Base-by-base conservation (phyloP, 1,284 basidiomycete species). In the Apiotrichum domesticum region DNA sequence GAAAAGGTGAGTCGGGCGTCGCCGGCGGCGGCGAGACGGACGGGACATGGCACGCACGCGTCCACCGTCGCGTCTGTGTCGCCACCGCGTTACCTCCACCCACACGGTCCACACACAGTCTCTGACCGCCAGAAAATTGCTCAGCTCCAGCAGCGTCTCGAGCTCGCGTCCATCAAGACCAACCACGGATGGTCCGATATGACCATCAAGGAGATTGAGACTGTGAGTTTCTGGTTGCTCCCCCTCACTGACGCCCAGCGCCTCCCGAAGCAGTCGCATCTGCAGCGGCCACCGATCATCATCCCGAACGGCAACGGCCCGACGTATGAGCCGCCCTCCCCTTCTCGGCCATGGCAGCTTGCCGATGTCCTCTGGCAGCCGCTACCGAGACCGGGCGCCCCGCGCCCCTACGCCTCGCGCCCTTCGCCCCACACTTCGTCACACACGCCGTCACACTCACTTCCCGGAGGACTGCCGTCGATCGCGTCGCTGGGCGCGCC, bases 341-440 rank as follows among this genome's bases (percentile, higher is more conserved):
- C 71, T 3, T 67, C 67, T 9, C 66, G 73, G 3, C 72, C 73
- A 15, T 73, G 73, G 72, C 70, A 71, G 55, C 63, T 75, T 2
- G 70, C 70, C 52, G 72, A 73, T 45, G 69, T 72, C 2, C 59
- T 74, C 32, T 73, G 72, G 70, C 72, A 75, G 55, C 70, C 71
- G 10, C 58, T 74, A n/a, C 73, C 73, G 4, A 70, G 69, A 33
- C 71, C 71, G 4, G 68, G 67, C 4, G 32, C 46, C 13, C 54
- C 35, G 7, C 35, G 43, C 14, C 41, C 35, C 33, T 52, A 47
- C 41, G 32, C 50, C 13, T 55, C 58, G 52, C 50, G 40, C 14
- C 50, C 29, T 3, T 33, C 56, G 46, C 58, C 42, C 35, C 56
- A 32, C 55, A 57, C 46, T 6, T 54, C 51, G 4, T 37, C 48